Evolutionary conservation across 306 rosid genomes (phyloP).

Genomic region (Vigna trinervia): DNA sequence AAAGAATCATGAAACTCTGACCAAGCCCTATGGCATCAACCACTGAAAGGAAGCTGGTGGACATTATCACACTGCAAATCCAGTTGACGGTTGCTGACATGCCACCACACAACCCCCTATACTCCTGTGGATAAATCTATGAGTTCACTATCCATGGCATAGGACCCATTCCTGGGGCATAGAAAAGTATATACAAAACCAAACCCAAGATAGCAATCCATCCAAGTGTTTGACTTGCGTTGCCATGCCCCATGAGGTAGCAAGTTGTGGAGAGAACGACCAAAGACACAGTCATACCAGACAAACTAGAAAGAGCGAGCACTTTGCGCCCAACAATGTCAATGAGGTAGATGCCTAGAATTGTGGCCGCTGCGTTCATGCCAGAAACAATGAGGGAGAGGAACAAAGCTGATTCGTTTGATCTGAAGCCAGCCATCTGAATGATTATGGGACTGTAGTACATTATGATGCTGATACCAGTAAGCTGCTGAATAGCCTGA

Average conservation of each 20-base stretch:
- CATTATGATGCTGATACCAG: slow-evolving; percentile 87
- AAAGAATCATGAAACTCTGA: slow-evolving; percentile 64
- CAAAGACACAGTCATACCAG: slow-evolving; percentile 61
- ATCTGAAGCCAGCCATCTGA: slow-evolving; percentile 75
- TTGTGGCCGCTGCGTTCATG: slow-evolving; percentile 69
- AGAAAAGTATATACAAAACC: slow-evolving; percentile 63
- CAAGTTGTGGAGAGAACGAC: slow-evolving; percentile 52
- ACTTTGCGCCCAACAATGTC: slow-evolving; percentile 61
- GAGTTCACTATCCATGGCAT: slow-evolving; percentile 88
- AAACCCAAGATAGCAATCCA: slow-evolving; percentile 73
- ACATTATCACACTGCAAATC: slow-evolving; percentile 69
- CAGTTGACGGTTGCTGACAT: slow-evolving; percentile 88
- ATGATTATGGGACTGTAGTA: slow-evolving; percentile 86
- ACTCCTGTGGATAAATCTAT: slow-evolving; percentile 82
- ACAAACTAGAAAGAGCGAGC: slow-evolving; percentile 61
- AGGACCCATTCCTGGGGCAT: slow-evolving; percentile 86
- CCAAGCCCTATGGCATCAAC: slow-evolving; percentile 67
- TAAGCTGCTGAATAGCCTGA: slow-evolving; percentile 80
- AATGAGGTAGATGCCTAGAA: slow-evolving; percentile 71
- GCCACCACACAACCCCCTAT: slow-evolving; percentile 80
- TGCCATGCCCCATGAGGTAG: slow-evolving; percentile 47
- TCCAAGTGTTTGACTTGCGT: slow-evolving; percentile 42
- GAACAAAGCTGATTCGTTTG: slow-evolving; percentile 67
- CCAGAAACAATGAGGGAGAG: slow-evolving; percentile 76
- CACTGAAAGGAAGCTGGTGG: slow-evolving; percentile 65